Conservation (phyloP, 78 protist genomes). For the Cavenderia fasciculata region DNA sequence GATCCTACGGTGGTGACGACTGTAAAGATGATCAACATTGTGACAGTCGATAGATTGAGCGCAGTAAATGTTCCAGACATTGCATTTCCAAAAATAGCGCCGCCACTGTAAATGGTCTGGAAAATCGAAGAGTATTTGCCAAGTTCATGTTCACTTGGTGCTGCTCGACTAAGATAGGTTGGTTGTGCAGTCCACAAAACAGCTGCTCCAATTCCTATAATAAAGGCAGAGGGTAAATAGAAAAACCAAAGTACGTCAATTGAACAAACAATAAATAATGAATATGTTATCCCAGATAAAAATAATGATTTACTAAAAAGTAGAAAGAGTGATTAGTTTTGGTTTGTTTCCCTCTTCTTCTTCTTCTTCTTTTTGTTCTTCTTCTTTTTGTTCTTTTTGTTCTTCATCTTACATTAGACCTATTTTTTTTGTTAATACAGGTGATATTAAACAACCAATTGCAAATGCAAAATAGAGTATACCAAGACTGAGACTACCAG, state of each 20-base stretch:
- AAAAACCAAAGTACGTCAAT: not conserved
- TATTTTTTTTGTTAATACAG: conserved; percentile 20
- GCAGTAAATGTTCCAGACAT: conserved; percentile 3
- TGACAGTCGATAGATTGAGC: not conserved
- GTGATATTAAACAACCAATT: conserved; percentile 44
- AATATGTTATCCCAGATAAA: conserved; percentile 23
- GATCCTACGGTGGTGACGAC: not conserved
- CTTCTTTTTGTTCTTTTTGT: no score
- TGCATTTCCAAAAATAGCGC: conserved; percentile 46
- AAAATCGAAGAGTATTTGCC: conserved; percentile 33
- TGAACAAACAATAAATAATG: conserved; percentile 29
- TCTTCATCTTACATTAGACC: conserved; percentile 67
- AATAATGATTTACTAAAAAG: conserved; percentile 17
- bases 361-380: no score
- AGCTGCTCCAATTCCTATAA: conserved; percentile 34
- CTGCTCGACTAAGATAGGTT: conserved; percentile 8
- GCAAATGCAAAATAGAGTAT: conserved; percentile 39
- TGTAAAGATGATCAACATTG: not conserved
- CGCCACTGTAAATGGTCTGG: not conserved
- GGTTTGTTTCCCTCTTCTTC: no score
- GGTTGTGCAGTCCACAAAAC: conserved; percentile 51
- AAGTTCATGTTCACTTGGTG: not conserved
- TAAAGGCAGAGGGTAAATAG: conserved; percentile 29
- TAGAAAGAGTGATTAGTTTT: no score
- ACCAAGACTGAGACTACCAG: conserved; percentile 19